Percentiles rank a stretch among this genome's conserved stretches.
phyloP scores from a whole-genome alignment of 202 grass and related monocot species.

The Brachypodium distachyon region DNA sequence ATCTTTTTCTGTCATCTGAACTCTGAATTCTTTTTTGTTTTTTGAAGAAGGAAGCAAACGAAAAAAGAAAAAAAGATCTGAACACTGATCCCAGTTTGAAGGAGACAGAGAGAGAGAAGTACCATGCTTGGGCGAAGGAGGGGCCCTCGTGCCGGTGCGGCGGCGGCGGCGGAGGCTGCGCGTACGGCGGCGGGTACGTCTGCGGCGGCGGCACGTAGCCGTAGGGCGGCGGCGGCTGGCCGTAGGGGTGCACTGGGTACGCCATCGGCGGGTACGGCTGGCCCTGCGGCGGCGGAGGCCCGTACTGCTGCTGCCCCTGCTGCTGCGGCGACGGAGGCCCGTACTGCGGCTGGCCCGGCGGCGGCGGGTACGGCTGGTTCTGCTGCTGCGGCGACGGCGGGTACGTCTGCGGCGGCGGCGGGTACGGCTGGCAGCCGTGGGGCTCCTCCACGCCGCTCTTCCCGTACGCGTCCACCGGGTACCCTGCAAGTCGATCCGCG shows the following conservation, averaged over 20 bases:
- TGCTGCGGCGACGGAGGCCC: slow-evolving; percentile 25
- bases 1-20: background rate
- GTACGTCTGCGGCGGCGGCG: background rate
- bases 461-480: slow-evolving; percentile 28
- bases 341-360: slow-evolving; percentile 21
- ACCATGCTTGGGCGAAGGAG: slow-evolving; percentile 55
- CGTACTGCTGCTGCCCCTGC: slow-evolving; percentile 27
- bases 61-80: too few species aligned
- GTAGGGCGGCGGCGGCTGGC: slow-evolving; percentile 25
- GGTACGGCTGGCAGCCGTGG: slow-evolving; percentile 5
- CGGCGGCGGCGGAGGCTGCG: slow-evolving; percentile 30
- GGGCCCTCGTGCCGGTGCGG: slow-evolving; percentile 27
- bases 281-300: slow-evolving; percentile 16
- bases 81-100: too few species aligned
- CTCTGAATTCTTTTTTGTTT: background rate
- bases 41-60: too few species aligned
- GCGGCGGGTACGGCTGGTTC: slow-evolving; percentile 29
- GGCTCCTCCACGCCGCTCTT: slow-evolving; percentile 5
- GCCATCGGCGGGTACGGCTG: slow-evolving; percentile 13
- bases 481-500: slow-evolving; percentile 20
- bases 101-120: too few species aligned
- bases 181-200: slow-evolving; percentile 34
- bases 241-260: slow-evolving; percentile 28
- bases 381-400: slow-evolving; percentile 8
- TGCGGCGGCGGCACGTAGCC: slow-evolving; percentile 21